Conservation (phyloP, 139 green algal species). For the Microglena sp. region DNA sequence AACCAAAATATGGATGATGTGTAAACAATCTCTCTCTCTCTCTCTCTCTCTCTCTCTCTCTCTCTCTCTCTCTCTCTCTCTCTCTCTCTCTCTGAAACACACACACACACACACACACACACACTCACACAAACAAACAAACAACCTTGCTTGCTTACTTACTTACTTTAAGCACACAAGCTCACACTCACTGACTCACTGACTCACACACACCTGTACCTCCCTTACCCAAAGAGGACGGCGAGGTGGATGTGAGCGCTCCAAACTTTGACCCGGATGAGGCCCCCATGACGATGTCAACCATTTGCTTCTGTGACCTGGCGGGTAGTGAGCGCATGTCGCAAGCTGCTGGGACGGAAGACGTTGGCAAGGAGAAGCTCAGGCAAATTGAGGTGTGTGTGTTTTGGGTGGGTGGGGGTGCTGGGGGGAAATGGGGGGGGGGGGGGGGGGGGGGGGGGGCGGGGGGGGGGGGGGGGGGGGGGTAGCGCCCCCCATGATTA, state of each 20-base stretch:
- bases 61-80: constrained; percentile 1
- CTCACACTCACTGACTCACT: background rate
- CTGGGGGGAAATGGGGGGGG: too few relatives aligned
- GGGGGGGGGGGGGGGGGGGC: too few relatives aligned
- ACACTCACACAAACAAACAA: background rate
- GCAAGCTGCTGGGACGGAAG: too few relatives aligned
- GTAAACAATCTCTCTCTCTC: background rate
- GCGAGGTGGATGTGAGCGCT: too few relatives aligned
- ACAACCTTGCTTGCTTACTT: background rate
- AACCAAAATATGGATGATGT: too few relatives aligned
- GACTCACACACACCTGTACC: background rate
- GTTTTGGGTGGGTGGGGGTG: too few relatives aligned
- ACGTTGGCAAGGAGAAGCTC: too few relatives aligned
- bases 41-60: background rate
- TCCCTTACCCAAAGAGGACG: too few relatives aligned
- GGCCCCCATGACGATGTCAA: constrained; percentile 38
- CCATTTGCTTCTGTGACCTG: constrained; percentile 84
- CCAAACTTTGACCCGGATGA: too few relatives aligned
- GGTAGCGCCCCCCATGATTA: too few relatives aligned
- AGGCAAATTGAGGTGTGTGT: constrained; percentile 25
- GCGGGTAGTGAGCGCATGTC: constrained; percentile 73
- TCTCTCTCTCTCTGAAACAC: background rate
- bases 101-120: background rate
- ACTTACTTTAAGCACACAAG: background rate
- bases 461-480: too few relatives aligned